Evolutionary conservation across 768 basidiomycete genomes (phyloP).

Genomic region (Clitopilus passeckerianus): DNA sequence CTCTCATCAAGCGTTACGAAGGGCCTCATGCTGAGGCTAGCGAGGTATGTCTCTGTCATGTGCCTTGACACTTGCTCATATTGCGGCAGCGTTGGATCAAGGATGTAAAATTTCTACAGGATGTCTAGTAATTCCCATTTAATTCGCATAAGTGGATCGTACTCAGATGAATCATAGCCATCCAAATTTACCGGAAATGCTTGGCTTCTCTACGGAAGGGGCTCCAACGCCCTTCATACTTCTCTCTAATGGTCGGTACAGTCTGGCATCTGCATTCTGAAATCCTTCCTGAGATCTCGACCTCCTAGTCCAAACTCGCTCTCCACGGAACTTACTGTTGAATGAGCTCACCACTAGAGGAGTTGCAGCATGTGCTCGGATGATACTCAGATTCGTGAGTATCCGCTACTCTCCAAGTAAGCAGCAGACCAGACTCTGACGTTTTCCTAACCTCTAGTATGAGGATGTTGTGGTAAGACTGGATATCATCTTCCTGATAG

Average conservation of each 20-base stretch:
- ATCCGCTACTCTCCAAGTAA: background rate
- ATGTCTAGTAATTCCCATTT: conserved; percentile 34
- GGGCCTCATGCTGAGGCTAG: conserved; percentile 23
- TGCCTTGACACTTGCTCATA: background rate
- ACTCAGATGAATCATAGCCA: conserved; percentile 24
- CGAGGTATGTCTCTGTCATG: conserved; percentile 17
- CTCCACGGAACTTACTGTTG: conserved; percentile 33
- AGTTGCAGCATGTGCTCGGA: conserved; percentile 29
- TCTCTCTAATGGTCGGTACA: conserved; percentile 37
- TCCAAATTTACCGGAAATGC: conserved; percentile 48
- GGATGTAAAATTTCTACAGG: conserved; percentile 46
- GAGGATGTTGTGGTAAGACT: conserved; percentile 16
- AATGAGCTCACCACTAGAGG: conserved; percentile 28
- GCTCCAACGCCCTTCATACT: conserved; percentile 45
- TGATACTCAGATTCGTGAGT: conserved; percentile 15
- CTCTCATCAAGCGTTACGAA: conserved; percentile 41
- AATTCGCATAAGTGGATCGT: background rate
- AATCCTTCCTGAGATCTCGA: background rate
- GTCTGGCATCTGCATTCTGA: background rate
- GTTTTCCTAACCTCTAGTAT: background rate
- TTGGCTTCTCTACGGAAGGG: conserved; percentile 41
- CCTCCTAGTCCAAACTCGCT: conserved; percentile 32
- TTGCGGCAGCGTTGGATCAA: conserved; percentile 37
- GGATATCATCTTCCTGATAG: conserved; percentile 15
- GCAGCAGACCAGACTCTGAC: background rate